Evolutionary conservation across 2,329 filamentous ascomycete genomes (phyloP).

Genomic region (Neofusicoccum sp.): DNA sequence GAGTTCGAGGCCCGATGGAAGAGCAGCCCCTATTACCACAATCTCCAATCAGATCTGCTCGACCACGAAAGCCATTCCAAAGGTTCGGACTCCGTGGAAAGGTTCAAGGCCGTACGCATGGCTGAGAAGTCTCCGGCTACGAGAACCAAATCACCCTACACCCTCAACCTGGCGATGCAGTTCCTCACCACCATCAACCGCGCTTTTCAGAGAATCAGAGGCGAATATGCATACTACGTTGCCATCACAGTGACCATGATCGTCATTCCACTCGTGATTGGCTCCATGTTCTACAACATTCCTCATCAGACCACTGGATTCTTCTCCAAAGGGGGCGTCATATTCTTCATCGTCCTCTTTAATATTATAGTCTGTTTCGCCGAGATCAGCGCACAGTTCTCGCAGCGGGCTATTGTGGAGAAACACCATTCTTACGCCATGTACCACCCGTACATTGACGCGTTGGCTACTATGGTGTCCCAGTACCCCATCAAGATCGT

Average conservation of each 20-base stretch:
- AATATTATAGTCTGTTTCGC: conserved; percentile 81
- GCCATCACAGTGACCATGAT: conserved; percentile 71
- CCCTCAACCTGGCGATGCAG: conserved; percentile 75
- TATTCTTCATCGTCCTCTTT: conserved; percentile 87
- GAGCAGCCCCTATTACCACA: conserved; percentile 37
- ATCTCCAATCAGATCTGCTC: no score
- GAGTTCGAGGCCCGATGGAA: conserved; percentile 55
- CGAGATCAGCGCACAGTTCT: conserved; percentile 68
- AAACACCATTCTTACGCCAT: conserved; percentile 86
- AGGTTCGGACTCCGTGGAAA: conserved; percentile 46
- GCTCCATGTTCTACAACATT: conserved; percentile 81
- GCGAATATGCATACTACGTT: conserved; percentile 74
- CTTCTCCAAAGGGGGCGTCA: conserved; percentile 74
- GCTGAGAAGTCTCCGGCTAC: conserved; percentile 49
- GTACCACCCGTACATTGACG: conserved; percentile 87
- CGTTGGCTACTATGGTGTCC: conserved; percentile 79
- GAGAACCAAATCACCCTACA: conserved; percentile 77
- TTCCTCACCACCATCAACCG: conserved; percentile 77
- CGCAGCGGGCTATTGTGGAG: conserved; percentile 88
- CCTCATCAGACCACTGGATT: conserved; percentile 67
- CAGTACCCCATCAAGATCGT: conserved; percentile 81
- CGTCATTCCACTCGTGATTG: conserved; percentile 74
- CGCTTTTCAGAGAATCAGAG: conserved; percentile 74
- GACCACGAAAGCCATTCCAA: conserved; percentile 28
- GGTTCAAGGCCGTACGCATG: conserved; percentile 49